Conservation (phyloP, 31 red algal species). For the Porphyra umbilicalis region DNA sequence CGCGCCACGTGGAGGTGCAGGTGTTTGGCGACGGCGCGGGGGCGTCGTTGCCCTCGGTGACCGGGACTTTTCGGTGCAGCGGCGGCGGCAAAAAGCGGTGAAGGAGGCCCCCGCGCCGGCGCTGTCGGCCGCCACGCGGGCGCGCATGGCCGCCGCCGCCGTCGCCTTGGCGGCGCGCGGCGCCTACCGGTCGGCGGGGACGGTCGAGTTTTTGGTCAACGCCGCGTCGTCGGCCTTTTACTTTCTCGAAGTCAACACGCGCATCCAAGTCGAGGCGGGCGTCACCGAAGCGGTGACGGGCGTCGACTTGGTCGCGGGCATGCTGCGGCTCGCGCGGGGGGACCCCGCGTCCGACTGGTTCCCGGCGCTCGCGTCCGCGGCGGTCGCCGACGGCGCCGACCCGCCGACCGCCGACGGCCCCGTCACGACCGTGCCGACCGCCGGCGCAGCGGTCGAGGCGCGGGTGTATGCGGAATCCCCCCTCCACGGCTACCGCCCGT, state of each 20-base stretch:
- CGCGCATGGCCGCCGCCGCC: conserved; percentile 38
- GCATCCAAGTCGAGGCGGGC: conserved; percentile 82
- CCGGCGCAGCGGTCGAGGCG: conserved; percentile 76
- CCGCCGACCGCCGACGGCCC: background rate
- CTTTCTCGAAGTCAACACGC: conserved; percentile 88
- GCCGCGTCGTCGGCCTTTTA: conserved; percentile 33
- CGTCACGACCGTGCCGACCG: background rate
- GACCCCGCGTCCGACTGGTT: conserved; percentile 1
- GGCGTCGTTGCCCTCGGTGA: conserved; percentile 61
- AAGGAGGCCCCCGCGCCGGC: conserved; percentile 64
- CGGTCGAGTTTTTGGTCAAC: conserved; percentile 93
- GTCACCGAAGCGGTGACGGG: conserved; percentile 76
- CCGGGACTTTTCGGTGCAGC: conserved; percentile 86
- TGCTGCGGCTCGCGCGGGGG: conserved; percentile 39
- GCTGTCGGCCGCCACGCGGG: conserved; percentile 14
- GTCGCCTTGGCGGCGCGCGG: conserved; percentile 23
- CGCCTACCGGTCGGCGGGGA: conserved; percentile 73
- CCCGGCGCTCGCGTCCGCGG: background rate
- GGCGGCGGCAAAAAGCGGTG: conserved; percentile 87
- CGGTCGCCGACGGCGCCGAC: background rate
- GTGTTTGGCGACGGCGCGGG: conserved; percentile 75
- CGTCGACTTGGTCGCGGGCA: conserved; percentile 69
- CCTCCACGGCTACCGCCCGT: conserved; percentile 40
- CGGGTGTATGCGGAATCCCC: conserved; percentile 89
- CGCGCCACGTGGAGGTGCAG: conserved; percentile 94